These are phyloP conservation scores for Akanthomyces dipterigenus DNA, from an alignment of 2,329 filamentous ascomycete genomes.

Conservation along the genomic window DNA sequence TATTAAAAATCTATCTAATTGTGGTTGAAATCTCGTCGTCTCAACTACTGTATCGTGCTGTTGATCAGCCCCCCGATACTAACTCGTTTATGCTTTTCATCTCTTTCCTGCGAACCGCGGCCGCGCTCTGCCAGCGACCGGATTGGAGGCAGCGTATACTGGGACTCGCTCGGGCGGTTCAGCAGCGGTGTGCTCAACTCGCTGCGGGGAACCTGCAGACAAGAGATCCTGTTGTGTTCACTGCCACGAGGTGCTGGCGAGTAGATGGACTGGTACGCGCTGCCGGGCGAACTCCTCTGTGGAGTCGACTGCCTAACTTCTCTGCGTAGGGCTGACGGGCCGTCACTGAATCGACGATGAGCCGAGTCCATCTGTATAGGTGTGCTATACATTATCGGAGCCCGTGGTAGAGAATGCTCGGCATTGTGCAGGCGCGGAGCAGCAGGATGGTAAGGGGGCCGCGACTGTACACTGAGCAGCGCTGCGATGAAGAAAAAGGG, in stretches of 20 bases:
- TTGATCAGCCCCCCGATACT: slow-evolving; percentile 13
- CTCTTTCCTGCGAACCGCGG: background rate
- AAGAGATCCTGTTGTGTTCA: slow-evolving; percentile 40
- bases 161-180: slow-evolving; percentile 23
- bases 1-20: background rate
- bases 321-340: slow-evolving; percentile 11
- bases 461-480: slow-evolving; percentile 31
- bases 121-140: slow-evolving; percentile 29
- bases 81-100: background rate
- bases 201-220: slow-evolving; percentile 48
- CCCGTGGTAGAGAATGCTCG: slow-evolving; percentile 13
- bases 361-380: slow-evolving; percentile 30
- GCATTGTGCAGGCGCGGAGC: slow-evolving; percentile 33
- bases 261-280: slow-evolving; percentile 25
- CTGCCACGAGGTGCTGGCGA: slow-evolving; percentile 36
- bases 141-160: slow-evolving; percentile 44
- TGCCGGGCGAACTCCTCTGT: background rate
- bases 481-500: slow-evolving; percentile 58
- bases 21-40: background rate
- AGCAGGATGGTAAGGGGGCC: slow-evolving; percentile 28
- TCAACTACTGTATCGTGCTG: background rate
- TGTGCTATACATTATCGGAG: background rate
- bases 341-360: slow-evolving; percentile 34
- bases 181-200: slow-evolving; percentile 30
- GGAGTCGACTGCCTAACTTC: background rate